Evolutionary conservation across 2,329 filamentous ascomycete species (phyloP), one percentile per base, ranked within the genome.

Genomic region (Colletotrichum ledebouriae): DNA sequence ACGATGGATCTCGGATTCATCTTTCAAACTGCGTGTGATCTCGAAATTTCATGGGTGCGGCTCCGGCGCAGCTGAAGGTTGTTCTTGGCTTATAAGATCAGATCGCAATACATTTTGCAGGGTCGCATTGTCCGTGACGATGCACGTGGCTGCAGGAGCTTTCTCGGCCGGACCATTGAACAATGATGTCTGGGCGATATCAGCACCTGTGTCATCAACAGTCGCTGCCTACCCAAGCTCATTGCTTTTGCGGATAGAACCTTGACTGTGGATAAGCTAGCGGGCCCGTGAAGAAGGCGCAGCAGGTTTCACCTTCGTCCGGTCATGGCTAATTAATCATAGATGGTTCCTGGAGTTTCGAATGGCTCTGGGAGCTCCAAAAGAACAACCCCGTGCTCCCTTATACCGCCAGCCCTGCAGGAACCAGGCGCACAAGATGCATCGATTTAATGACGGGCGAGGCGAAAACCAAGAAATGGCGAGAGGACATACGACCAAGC

Each of bases 231-330:
- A 55, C 55, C 47, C 47, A 64, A 50, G 47, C 61, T 68, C 61
- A 37, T 58, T 44, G 55, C 34, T 33, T 55, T 59, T 59, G 41
- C 60, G 42, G 39, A 17, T 41, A 56, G 53, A 46, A 53, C 37
- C 34, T 53, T 52, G 42, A 37, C 37, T 41, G 33, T 37, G 41
- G 20, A 49, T 63, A 53, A 44, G 17, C 10, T 47, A 53, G 57
- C 50, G 66, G 58, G 46, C 57, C 67, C 58, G 46, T 25, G 46
- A 67, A 56, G 63, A 62, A 73, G 71, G 69, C 71, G 69, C 69
- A 74, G 67, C 71, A 66, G 63, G 77, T 79, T 78, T 79, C 77
- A 78, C 69, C 63, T 73, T 67, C 53, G 42, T 69, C 61, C 56
- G 25, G 56, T 50, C 20, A 65, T 33, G 34, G 53, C 22, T 39